Percentiles rank a stretch among this genome's conserved stretches.
phyloP scores from a whole-genome alignment of 768 basidiomycete genomes.

The Termitomyces bulborhizus region DNA sequence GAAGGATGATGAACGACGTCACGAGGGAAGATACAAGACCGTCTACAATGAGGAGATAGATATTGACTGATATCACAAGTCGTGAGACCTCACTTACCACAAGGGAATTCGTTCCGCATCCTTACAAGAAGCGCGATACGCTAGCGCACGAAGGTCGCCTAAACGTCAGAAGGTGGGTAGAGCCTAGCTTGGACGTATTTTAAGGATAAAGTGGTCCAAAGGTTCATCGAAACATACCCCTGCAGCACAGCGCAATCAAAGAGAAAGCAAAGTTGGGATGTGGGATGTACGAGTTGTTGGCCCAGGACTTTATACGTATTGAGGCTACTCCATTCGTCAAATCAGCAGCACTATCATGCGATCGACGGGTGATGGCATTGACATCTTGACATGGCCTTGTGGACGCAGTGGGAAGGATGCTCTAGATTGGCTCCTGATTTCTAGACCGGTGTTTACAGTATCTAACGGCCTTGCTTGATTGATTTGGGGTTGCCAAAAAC shows the following conservation, averaged over 20 bases:
- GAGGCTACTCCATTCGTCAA: not conserved
- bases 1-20: slow-evolving; percentile 59
- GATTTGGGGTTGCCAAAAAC: no score
- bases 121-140: slow-evolving; percentile 67
- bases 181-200: slow-evolving; percentile 14
- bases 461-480: slow-evolving; percentile 1
- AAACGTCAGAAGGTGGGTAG: slow-evolving; percentile 42
- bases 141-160: slow-evolving; percentile 52
- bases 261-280: not conserved
- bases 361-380: slow-evolving; percentile 21
- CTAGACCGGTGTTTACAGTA: not conserved
- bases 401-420: no score
- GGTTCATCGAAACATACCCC: slow-evolving; percentile 5
- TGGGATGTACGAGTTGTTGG: not conserved
- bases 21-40: slow-evolving; percentile 24
- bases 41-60: slow-evolving; percentile 15
- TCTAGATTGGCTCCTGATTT: not conserved
- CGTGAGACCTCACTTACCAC: slow-evolving; percentile 28
- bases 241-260: not conserved
- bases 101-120: slow-evolving; percentile 53
- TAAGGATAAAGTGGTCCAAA: not conserved
- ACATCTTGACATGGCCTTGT: not conserved
- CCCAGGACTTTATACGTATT: not conserved
- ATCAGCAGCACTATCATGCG: not conserved
- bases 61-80: not conserved